phyloP scores from a whole-genome alignment of 2,329 filamentous ascomycete species.

The Cytospora chrysosperma region DNA sequence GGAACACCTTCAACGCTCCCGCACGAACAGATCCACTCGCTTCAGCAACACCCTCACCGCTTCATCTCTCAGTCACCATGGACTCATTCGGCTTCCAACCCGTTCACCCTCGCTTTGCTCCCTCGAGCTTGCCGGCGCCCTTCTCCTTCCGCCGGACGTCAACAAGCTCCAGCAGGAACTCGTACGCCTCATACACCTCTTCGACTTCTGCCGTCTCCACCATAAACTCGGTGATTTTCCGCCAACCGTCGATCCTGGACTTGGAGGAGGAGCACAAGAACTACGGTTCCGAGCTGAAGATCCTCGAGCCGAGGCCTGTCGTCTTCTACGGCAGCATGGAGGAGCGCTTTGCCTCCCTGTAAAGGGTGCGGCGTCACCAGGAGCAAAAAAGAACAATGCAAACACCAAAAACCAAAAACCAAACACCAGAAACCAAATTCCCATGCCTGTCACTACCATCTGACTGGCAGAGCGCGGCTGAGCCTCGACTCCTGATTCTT shows the following conservation, averaged over 20 bases:
- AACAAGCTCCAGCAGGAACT: constrained; percentile 43
- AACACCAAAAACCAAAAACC: too few relatives aligned
- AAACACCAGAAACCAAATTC: too few relatives aligned
- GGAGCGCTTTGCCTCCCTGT: constrained; percentile 53
- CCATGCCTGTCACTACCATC: not conserved
- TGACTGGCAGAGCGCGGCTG: constrained; percentile 13
- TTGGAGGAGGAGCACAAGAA: constrained; percentile 56
- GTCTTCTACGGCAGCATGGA: constrained; percentile 64
- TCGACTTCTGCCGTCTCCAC: constrained; percentile 46
- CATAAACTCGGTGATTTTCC: constrained; percentile 59
- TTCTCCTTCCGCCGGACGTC: constrained; percentile 52
- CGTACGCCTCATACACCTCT: constrained; percentile 45
- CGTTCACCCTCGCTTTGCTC: constrained; percentile 51
- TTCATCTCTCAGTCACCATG: constrained; percentile 38
- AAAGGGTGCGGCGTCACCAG: constrained; percentile 12
- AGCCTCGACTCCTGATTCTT: constrained; percentile 9
- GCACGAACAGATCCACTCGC: not conserved
- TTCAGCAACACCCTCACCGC: constrained; percentile 13
- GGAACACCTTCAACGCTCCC: not conserved
- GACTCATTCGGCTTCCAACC: constrained; percentile 49
- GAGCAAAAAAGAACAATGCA: not conserved
- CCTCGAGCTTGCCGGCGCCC: constrained; percentile 25
- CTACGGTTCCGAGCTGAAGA: constrained; percentile 52
- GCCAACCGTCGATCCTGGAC: constrained; percentile 57
- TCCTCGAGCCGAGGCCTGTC: constrained; percentile 61